Base-by-base conservation (phyloP, 73 alveolate genomes). In the Loxodes magnus region DNA sequence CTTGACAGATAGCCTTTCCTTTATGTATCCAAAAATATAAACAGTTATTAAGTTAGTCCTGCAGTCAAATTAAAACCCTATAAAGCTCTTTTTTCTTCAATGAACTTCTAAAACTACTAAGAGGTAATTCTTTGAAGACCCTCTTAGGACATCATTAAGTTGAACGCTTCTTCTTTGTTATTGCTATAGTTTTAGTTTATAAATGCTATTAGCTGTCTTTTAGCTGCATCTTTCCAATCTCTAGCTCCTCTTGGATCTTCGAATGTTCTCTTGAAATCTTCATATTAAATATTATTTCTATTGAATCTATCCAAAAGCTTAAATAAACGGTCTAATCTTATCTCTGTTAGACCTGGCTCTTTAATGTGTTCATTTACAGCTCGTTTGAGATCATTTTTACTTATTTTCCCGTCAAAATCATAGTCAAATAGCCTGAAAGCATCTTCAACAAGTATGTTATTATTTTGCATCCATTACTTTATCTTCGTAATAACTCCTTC, bases 21-120 rank as follows among this genome's bases (percentile, higher is more conserved):
- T 56, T 84, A 93, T 5, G 96, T 69, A 48, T 84, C 96, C 41
- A 84, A 34, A 30, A 64, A 75, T 22, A 90, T 71, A 62, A 84
- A 84, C 28, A 84, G 75, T 37, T 65, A 57, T 37, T 79, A 62
- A 25, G 64, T 35, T n/a, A 84, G 67, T 20, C 71, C 61, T 10
- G 73, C 58, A 3, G 96, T 84, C 49, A 84, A 44, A 43, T 74
- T 79, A 54, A 77, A 84, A 12, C 90, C 92, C 12, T 66, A 36
- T 22, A 84, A 64, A 4, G 70, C 88, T 34, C 71, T 55, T 26
- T 46, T 43, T 9, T 74, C 79, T 24, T 69, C 53, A 3, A 85
- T 35, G 74, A 78, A 85, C 20, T 56, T 56, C 14, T 37, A 0
- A 25, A 46, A 46, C n/a, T 46, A 17, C 1, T 46, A 37, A 7